Percentiles rank a stretch among this genome's conserved stretches.
Conservation (phyloP, 169 alveolate species). For the Plasmodium blacklocki region DNA sequence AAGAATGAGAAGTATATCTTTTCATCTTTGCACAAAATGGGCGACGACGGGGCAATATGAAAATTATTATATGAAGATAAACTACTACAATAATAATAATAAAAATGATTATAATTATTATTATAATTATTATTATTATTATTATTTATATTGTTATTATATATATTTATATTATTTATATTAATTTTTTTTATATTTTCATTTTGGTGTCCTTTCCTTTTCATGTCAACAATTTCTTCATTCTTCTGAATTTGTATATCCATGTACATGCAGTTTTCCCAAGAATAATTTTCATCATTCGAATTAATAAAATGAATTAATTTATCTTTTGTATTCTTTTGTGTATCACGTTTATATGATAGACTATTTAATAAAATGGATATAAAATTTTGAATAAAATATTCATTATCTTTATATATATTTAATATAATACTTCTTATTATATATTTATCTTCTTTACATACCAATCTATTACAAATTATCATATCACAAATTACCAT, state of each 20-base stretch:
- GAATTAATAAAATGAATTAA: slow-evolving; percentile 12
- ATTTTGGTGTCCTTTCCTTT: not conserved
- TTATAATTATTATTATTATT: too few species aligned
- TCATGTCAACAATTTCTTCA: too few species aligned
- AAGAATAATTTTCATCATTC: not conserved
- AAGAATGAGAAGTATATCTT: slow-evolving; percentile 30
- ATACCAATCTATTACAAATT: slow-evolving; percentile 39
- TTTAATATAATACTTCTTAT: slow-evolving; percentile 28
- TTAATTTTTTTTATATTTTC: not conserved
- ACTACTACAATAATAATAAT: not conserved
- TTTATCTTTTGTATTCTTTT: slow-evolving; percentile 9
- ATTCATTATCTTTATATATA: slow-evolving; percentile 6
- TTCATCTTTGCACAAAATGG: slow-evolving; percentile 55
- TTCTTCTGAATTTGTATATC: not conserved
- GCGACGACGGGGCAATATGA: not conserved
- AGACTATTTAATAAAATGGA: too few species aligned
- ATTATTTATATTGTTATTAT: not conserved
- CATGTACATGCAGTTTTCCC: too few species aligned
- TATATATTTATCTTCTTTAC: slow-evolving; percentile 39
- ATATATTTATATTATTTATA: not conserved
- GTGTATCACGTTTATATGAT: too few species aligned
- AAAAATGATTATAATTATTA: too few species aligned
- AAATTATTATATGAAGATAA: not conserved
- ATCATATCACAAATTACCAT: slow-evolving; percentile 28
- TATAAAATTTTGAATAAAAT: slow-evolving; percentile 9